Conservation (phyloP, 2,329 filamentous ascomycete species). For the Fusarium veterinarium region DNA sequence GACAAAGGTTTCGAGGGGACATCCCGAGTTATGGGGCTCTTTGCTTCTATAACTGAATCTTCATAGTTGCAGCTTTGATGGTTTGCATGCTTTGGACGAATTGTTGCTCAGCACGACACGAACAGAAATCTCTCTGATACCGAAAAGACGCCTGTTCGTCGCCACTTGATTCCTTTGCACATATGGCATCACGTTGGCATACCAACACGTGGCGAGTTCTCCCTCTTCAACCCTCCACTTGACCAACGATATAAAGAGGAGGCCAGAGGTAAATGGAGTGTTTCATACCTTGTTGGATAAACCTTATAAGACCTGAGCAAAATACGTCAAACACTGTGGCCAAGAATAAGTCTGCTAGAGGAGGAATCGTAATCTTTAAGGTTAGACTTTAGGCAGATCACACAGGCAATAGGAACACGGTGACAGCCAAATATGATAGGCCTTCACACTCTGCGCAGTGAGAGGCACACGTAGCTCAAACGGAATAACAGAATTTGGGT, state of each 20-base stretch:
- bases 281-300: accelerated
- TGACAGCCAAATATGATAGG: not conserved
- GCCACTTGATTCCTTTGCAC: too few species aligned
- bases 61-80: not conserved
- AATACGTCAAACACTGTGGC: too few species aligned
- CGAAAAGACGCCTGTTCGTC: too few species aligned
- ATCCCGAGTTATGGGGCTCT: not conserved
- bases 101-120: not conserved
- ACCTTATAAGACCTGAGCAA: accelerated
- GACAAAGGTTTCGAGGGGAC: not conserved
- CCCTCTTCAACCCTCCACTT: not conserved
- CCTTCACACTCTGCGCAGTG: accelerated
- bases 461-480: not conserved
- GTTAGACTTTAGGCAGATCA: too few species aligned
- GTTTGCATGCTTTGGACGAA: not conserved
- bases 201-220: too few species aligned
- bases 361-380: not conserved
- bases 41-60: not conserved
- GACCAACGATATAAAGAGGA: not conserved
- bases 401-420: not conserved
- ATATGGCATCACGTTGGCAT: not conserved
- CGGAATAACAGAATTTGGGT: too few species aligned
- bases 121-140: accelerated
- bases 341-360: not conserved
- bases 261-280: not conserved